Base-by-base conservation (phyloP, 768 basidiomycete genomes). In the Dioszegia crocea region DNA sequence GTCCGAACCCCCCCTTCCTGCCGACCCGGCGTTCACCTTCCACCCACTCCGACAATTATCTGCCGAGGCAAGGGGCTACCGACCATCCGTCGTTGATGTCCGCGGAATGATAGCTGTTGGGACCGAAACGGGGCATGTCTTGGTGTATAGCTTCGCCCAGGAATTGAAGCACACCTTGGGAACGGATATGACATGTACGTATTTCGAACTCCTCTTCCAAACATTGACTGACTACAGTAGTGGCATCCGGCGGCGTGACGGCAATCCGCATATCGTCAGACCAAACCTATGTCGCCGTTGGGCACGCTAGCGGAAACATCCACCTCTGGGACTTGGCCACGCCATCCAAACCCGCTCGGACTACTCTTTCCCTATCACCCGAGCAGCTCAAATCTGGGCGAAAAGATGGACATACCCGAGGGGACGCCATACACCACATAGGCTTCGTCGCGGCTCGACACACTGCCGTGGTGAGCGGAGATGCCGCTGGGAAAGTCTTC, bases 101-200 rank as follows among this genome's bases (percentile, higher is more conserved):
- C 89, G 89, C 67, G 93, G 92, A 0, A 78, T 93, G 56, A 84
- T 99, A 31, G 96, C 91, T 64, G 79, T 97, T 6, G 96, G 96
- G 16, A 92, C 88, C 6, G 85, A 86, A 45, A 80, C 80, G 29
- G 96, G 93, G 12, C 84, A 82, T 68, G 81, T 88, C 41, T 81
- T 85, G 47, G 87, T 97, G 1, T 93, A 90, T 75, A 90, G 91
- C 76, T 97, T 96, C 73, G 86, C 86, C 68, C 94, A 98, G 75
- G 85, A 85, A 5, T 70, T 94, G 62, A 84, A 84, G 64, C 85
- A 86, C 64, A 79, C 93, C 10, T 91, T 91, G 64, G 90, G 90
- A 9, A 84, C 79, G 52, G 85, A 88, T 53, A 57, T 78, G 17
- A 79, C 83, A 65, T 84, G 91, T 93, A 76, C 61, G 73, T 64